Evolutionary conservation across 2,329 filamentous ascomycete genomes (phyloP).

Genomic region (Huntiella abstrusa): DNA sequence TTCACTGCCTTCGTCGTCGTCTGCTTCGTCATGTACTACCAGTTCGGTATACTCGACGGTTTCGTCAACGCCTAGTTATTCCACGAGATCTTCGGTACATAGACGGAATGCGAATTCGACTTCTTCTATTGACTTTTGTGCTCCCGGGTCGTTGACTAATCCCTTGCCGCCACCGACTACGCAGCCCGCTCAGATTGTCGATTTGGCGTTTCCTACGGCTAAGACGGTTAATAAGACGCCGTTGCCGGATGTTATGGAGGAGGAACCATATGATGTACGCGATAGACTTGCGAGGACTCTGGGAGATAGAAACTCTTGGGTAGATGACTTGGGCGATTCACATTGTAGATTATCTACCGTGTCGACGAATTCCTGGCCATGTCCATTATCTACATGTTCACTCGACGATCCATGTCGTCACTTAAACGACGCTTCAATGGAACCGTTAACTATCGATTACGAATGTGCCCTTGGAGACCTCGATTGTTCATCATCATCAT

Average conservation of each 20-base stretch:
- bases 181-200: conserved; percentile 26
- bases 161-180: conserved; percentile 25
- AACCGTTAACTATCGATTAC: conserved; percentile 33
- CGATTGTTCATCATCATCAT: conserved; percentile 21
- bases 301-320: too few relatives aligned
- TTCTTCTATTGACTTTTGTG: conserved; percentile 45
- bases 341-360: conserved; percentile 38
- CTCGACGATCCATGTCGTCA: conserved; percentile 6
- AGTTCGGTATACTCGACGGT: neutral
- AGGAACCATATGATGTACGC: conserved; percentile 19
- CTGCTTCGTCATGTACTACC: conserved; percentile 15
- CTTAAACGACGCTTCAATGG: neutral
- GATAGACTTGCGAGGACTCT: too few relatives aligned
- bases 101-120: conserved; percentile 52
- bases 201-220: conserved; percentile 15
- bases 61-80: neutral
- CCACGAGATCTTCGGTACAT: conserved; percentile 17
- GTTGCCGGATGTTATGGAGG: conserved; percentile 71
- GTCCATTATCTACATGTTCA: conserved; percentile 12
- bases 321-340: too few relatives aligned
- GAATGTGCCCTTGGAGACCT: conserved; percentile 47
- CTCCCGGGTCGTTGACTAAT: conserved; percentile 18
- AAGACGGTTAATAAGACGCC: conserved; percentile 36
- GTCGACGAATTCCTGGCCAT: conserved; percentile 9
- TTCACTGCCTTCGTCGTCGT: conserved; percentile 25